A percentile compares a stretch with the other conserved stretches of the same genome.
Conservation (phyloP, 2,329 filamentous ascomycete species). For the Fusarium acutatum region DNA sequence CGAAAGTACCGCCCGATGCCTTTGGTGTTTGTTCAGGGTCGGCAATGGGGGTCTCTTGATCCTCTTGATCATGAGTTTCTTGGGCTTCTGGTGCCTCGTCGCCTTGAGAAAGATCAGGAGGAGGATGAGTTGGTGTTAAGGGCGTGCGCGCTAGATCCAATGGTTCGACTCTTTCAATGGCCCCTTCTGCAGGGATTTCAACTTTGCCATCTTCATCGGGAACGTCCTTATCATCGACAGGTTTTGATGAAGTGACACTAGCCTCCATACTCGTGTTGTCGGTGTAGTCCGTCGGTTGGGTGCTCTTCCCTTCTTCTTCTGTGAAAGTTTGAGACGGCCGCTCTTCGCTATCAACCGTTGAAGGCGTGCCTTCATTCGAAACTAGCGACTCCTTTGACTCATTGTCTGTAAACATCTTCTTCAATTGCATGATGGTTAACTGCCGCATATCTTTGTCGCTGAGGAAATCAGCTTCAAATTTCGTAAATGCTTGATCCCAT, state of each 20-base stretch:
- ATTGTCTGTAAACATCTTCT: constrained; percentile 93
- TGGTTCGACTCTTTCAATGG: constrained; percentile 58
- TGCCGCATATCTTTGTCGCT: constrained; percentile 96
- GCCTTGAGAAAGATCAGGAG: constrained; percentile 9
- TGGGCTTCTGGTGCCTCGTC: neutral
- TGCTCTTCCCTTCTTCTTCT: constrained; percentile 58
- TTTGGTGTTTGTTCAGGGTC: constrained; percentile 37
- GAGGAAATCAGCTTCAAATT: constrained; percentile 93
- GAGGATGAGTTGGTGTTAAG: constrained; percentile 32
- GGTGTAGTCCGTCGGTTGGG: constrained; percentile 53
- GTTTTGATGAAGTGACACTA: constrained; percentile 42
- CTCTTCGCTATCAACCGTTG: constrained; percentile 61
- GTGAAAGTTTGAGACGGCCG: constrained; percentile 55
- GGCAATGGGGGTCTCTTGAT: constrained; percentile 18
- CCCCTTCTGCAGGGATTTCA: constrained; percentile 44
- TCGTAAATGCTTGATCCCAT: constrained; percentile 90
- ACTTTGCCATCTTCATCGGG: constrained; percentile 45
- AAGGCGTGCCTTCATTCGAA: constrained; percentile 72
- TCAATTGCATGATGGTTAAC: constrained; percentile 89
- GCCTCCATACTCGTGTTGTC: constrained; percentile 46
- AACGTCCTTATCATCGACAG: constrained; percentile 33
- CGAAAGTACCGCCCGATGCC: constrained; percentile 19
- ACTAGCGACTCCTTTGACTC: constrained; percentile 80
- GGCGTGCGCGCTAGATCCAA: constrained; percentile 58
- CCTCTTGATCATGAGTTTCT: neutral